These are phyloP conservation scores for Tolypocladium tropicale DNA, from an alignment of 2,329 filamentous ascomycete species.

Conservation along the genomic window DNA sequence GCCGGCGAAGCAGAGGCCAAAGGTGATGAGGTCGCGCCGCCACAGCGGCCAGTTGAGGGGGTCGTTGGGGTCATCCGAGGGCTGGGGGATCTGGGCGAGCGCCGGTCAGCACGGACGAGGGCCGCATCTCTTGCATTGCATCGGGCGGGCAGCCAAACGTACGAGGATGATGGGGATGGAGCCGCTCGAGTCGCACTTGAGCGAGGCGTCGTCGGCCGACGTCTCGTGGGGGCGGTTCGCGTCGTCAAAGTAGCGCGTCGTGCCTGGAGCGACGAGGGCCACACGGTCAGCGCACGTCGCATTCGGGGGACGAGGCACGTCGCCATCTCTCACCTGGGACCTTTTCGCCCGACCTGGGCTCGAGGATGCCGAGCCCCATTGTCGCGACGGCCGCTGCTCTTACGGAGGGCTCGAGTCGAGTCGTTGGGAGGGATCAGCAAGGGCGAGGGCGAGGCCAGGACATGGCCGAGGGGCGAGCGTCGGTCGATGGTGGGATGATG, in stretches of 20 bases:
- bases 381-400: conserved; percentile 3
- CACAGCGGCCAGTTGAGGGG: conserved; percentile 79
- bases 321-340: conserved; percentile 62
- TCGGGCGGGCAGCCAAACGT: conserved; percentile 6
- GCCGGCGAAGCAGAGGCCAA: conserved; percentile 66
- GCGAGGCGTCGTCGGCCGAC: conserved; percentile 27
- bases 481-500: neutral
- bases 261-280: conserved; percentile 34
- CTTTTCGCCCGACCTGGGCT: conserved; percentile 53
- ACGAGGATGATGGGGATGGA: conserved; percentile 66
- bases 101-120: neutral
- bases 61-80: conserved; percentile 84
- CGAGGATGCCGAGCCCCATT: conserved; percentile 56
- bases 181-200: conserved; percentile 67
- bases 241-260: conserved; percentile 55
- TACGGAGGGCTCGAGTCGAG: neutral
- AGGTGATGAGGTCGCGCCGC: conserved; percentile 72
- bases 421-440: neutral
- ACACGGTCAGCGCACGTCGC: neutral
- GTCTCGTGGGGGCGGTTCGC: conserved; percentile 35
- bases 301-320: too few relatives aligned
- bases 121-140: too few relatives aligned
- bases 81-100: conserved; percentile 54
- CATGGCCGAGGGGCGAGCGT: neutral
- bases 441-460: conserved; percentile 1